Conservation (phyloP, 2,329 filamentous ascomycete genomes). For the Raffaelea albimanens region DNA sequence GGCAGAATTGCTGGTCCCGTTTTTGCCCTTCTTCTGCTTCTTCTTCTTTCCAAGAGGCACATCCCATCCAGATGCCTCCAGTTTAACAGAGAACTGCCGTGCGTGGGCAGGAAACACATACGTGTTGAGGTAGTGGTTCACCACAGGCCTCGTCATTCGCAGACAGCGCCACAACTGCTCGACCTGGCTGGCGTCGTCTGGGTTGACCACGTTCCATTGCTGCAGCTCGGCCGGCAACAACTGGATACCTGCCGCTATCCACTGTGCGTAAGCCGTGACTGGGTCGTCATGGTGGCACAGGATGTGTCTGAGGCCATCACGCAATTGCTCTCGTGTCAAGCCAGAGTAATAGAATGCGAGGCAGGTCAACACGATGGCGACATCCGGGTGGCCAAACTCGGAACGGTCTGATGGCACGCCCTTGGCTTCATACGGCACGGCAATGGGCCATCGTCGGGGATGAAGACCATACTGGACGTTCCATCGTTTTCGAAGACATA, state of each 20-base stretch:
- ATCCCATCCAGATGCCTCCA: slow-evolving; percentile 61
- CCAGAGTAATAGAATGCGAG: slow-evolving; percentile 60
- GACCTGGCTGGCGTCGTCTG: slow-evolving; percentile 44
- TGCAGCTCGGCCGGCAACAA: slow-evolving; percentile 35
- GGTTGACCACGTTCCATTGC: slow-evolving; percentile 48
- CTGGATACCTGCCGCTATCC: slow-evolving; percentile 23
- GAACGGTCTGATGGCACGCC: slow-evolving; percentile 52
- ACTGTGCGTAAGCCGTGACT: slow-evolving; percentile 42
- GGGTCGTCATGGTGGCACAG: slow-evolving; percentile 45
- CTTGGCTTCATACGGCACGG: slow-evolving; percentile 60
- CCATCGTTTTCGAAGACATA: slow-evolving; percentile 54
- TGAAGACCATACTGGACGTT: slow-evolving; percentile 57
- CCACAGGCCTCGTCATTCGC: slow-evolving; percentile 35
- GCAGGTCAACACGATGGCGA: slow-evolving; percentile 54
- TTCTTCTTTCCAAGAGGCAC: slow-evolving; percentile 36
- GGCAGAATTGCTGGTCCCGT: slow-evolving; percentile 12
- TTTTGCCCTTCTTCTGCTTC: neutral
- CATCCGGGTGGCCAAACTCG: slow-evolving; percentile 61
- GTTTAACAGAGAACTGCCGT: slow-evolving; percentile 53
- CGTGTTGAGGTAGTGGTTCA: slow-evolving; percentile 53
- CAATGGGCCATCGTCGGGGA: slow-evolving; percentile 44
- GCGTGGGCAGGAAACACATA: slow-evolving; percentile 58
- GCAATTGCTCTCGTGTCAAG: slow-evolving; percentile 37
- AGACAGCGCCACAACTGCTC: slow-evolving; percentile 39
- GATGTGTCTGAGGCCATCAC: slow-evolving; percentile 38